Conservation (phyloP, 2,329 filamentous ascomycete genomes). For the Didymella sp. region DNA sequence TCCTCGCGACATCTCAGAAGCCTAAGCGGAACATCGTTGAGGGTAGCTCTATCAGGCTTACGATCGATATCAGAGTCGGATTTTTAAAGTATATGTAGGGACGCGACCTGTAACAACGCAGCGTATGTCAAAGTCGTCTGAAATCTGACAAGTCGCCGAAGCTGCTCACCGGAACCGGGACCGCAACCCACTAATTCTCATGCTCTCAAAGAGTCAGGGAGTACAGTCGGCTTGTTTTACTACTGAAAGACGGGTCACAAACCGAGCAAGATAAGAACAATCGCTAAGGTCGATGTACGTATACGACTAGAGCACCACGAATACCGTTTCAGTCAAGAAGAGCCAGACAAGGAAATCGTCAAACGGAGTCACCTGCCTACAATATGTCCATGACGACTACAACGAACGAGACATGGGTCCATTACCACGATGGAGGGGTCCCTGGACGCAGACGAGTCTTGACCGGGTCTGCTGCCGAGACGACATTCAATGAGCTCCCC, state of each 20-base stretch:
- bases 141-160: not conserved
- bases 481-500: conserved; percentile 36
- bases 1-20: not conserved
- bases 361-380: not conserved
- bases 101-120: no score
- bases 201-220: not conserved
- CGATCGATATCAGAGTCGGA: not conserved
- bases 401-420: conserved; percentile 30
- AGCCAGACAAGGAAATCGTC: not conserved
- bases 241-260: not conserved
- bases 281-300: not conserved
- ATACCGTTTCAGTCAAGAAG: not conserved
- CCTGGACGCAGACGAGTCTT: conserved; percentile 38
- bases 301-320: not conserved
- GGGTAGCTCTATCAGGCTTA: not conserved
- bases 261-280: not conserved
- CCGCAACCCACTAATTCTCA: not conserved
- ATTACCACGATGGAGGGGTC: conserved; percentile 43
- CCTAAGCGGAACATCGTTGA: not conserved
- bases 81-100: no score
- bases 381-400: conserved; percentile 24
- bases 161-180: not conserved
- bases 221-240: not conserved
- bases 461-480: conserved; percentile 33
- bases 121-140: no score